phyloP scores from a whole-genome alignment of 1,284 basidiomycete species.

The Phlebopus sp. region DNA sequence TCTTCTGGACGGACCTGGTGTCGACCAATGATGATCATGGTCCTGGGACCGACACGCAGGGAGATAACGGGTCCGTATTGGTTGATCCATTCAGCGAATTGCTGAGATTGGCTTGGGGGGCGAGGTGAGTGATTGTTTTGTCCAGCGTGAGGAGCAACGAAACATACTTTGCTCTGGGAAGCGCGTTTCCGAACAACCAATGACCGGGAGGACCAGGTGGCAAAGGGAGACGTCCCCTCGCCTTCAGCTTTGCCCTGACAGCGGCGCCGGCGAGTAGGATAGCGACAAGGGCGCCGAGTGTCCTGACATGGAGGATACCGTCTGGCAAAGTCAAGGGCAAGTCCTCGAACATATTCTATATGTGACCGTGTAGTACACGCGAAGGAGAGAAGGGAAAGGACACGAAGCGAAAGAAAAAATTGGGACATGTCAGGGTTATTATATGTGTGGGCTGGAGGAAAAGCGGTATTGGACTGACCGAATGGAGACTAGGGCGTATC shows the following conservation, averaged over 20 bases:
- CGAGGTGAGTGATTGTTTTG: not conserved
- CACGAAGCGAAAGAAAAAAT: not conserved
- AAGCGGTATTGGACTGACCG: not conserved
- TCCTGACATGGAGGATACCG: slow-evolving; percentile 12
- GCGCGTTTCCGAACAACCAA: slow-evolving; percentile 28
- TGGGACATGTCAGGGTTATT: slow-evolving; percentile 1
- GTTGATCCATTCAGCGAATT: slow-evolving; percentile 35
- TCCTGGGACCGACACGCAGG: slow-evolving; percentile 28
- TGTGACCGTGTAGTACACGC: not conserved
- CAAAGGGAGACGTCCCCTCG: slow-evolving; percentile 19
- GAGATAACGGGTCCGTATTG: slow-evolving; percentile 40
- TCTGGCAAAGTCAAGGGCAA: not conserved
- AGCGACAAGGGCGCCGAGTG: slow-evolving; percentile 16
- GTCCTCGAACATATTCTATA: slow-evolving; percentile 10
- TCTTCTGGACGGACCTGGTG: slow-evolving; percentile 29
- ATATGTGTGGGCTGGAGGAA: slow-evolving; percentile 10
- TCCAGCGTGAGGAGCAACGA: not conserved
- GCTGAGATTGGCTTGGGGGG: slow-evolving; percentile 28
- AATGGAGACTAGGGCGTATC: not conserved
- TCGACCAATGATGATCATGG: slow-evolving; percentile 34
- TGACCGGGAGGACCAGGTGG: slow-evolving; percentile 33
- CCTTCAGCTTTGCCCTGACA: slow-evolving; percentile 11
- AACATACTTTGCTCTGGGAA: slow-evolving; percentile 28
- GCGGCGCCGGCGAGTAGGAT: slow-evolving; percentile 15
- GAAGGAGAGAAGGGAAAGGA: not conserved